phyloP scores from a whole-genome alignment of 306 rosid genomes.

The Dalbergia cochinchinensis region DNA sequence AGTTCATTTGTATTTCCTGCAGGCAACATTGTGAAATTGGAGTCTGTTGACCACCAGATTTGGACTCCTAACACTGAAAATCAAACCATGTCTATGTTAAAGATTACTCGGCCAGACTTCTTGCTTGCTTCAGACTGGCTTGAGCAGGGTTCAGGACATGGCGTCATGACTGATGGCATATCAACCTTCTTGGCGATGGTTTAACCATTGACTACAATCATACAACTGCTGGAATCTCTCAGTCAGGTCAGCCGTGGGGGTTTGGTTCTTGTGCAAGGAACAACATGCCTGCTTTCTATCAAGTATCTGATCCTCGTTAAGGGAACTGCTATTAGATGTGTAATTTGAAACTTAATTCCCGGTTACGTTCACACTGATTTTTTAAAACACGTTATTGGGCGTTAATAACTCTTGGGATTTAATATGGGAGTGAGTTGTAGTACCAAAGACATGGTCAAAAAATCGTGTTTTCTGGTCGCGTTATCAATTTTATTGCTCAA shows the following conservation, averaged over 20 bases:
- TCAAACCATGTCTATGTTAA: constrained; percentile 43
- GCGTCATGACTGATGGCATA: constrained; percentile 48
- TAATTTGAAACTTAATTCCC: constrained; percentile 45
- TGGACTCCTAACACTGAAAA: constrained; percentile 60
- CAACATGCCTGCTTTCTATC: constrained; percentile 70
- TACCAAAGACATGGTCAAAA: neutral
- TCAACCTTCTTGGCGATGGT: constrained; percentile 63
- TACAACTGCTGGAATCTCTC: constrained; percentile 53
- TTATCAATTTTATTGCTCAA: constrained; percentile 26
- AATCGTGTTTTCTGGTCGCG: constrained; percentile 40
- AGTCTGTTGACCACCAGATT: constrained; percentile 54
- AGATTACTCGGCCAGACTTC: constrained; percentile 64
- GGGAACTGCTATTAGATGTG: constrained; percentile 47
- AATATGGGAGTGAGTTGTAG: constrained; percentile 50
- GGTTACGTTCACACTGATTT: constrained; percentile 48
- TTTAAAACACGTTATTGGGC: constrained; percentile 39
- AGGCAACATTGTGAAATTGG: constrained; percentile 71
- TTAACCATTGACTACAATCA: constrained; percentile 58
- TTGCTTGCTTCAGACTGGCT: constrained; percentile 76
- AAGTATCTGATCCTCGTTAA: constrained; percentile 65
- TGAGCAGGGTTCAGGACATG: constrained; percentile 54
- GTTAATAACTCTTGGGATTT: constrained; percentile 39
- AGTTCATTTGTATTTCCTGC: constrained; percentile 43
- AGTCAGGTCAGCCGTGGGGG: constrained; percentile 60
- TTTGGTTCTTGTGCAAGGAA: constrained; percentile 66